phyloP scores from a whole-genome alignment of 768 basidiomycete genomes.

The Xerocomellus chrysenteron region DNA sequence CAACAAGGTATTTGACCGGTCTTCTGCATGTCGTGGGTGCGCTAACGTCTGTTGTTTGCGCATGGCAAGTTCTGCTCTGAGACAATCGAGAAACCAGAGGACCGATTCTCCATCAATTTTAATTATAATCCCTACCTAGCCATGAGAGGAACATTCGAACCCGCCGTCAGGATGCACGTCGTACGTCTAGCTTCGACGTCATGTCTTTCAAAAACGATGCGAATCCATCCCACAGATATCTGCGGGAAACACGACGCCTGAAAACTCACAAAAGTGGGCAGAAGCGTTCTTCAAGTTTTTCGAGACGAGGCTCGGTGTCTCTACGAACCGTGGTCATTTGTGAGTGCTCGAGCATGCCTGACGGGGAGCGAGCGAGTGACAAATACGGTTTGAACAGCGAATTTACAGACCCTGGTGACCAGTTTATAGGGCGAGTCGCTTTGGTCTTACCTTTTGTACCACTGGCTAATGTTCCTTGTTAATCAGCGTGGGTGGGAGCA shows the following conservation, averaged over 20 bases:
- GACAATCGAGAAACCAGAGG: constrained; percentile 51
- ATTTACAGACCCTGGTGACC: constrained; percentile 5
- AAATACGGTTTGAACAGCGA: not conserved
- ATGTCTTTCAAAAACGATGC: not conserved
- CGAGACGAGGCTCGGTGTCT: constrained; percentile 47
- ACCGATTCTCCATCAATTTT: constrained; percentile 50
- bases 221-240: constrained; percentile 41
- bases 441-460: not conserved
- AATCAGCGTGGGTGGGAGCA: constrained; percentile 3
- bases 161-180: constrained; percentile 49
- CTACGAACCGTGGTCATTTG: constrained; percentile 59
- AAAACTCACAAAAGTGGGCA: constrained; percentile 51
- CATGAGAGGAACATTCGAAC: constrained; percentile 58
- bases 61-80: constrained; percentile 40
- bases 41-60: not conserved
- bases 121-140: constrained; percentile 56
- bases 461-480: not conserved
- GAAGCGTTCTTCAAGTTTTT: constrained; percentile 53
- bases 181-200: not conserved
- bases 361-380: not conserved
- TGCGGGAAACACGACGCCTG: constrained; percentile 52
- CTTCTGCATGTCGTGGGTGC: not conserved
- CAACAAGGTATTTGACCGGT: not conserved
- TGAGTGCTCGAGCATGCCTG: constrained; percentile 13
- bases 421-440: not conserved